A percentile compares a stretch with the other conserved stretches of the same genome.
Evolutionary conservation across 768 basidiomycete species (phyloP).

Genomic region (Gymnopilus dilepis): DNA sequence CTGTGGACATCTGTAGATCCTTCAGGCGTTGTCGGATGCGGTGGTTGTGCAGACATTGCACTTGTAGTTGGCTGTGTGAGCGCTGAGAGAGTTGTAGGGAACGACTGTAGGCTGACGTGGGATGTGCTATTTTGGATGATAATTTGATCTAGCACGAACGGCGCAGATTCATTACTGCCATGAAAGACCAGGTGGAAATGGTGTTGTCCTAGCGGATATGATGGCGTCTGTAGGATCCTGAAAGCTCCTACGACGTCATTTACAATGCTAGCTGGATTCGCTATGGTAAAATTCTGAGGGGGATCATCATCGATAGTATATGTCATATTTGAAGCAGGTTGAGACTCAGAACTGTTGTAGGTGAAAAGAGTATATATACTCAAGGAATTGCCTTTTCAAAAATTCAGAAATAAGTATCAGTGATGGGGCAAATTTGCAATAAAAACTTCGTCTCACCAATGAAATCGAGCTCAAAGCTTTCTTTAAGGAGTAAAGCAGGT

Average conservation of each 20-base stretch:
- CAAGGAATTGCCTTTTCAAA: not conserved
- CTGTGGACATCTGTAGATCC: too few relatives aligned
- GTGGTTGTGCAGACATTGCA: too few relatives aligned
- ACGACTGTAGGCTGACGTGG: not conserved
- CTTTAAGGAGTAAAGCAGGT: not conserved
- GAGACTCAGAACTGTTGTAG: not conserved
- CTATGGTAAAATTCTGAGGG: not conserved
- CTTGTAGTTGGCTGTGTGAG: too few relatives aligned
- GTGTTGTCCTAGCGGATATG: constrained; percentile 1
- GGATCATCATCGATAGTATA: constrained; percentile 1
- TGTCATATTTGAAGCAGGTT: not conserved
- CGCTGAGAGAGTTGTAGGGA: too few relatives aligned
- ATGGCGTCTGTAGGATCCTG: not conserved
- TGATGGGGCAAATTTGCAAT: not conserved
- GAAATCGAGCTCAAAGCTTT: not conserved
- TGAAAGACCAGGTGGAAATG: not conserved
- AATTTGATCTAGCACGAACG: not conserved
- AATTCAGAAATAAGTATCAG: not conserved
- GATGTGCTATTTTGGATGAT: not conserved
- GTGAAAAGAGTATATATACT: not conserved
- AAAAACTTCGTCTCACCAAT: not conserved
- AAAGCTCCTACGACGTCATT: not conserved
- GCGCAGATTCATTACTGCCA: not conserved
- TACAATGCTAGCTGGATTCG: not conserved
- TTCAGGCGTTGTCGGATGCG: too few relatives aligned